phyloP scores from a whole-genome alignment of 1,139 yeast genomes.

The Lodderomyces elongisporus region DNA sequence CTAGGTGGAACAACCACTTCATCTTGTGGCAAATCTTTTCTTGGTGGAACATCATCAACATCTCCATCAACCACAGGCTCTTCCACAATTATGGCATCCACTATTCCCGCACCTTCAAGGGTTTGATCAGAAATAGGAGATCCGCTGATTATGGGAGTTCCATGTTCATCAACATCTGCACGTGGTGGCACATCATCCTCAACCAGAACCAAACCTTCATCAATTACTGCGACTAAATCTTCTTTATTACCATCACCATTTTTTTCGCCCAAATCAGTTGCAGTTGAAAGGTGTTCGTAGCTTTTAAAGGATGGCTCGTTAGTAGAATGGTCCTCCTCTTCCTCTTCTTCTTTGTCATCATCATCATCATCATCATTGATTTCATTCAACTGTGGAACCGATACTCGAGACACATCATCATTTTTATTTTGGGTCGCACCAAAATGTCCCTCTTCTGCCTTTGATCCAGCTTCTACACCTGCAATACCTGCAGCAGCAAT shows the following conservation, averaged over 20 bases:
- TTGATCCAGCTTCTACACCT: no score
- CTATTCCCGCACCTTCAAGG: no score
- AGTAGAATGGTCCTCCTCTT: not conserved
- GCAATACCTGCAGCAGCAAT: no score
- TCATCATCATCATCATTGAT: slow-evolving; percentile 6
- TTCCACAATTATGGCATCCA: not conserved
- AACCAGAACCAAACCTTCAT: not conserved
- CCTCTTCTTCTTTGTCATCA: not conserved
- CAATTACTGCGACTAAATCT: not conserved
- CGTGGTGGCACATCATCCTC: not conserved
- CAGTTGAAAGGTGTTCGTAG: slow-evolving; percentile 2
- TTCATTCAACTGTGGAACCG: slow-evolving; percentile 9
- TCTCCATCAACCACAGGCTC: no score
- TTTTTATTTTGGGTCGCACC: no score
- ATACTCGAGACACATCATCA: slow-evolving; percentile 1
- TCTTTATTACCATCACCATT: slow-evolving; percentile 2
- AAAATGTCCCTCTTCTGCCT: no score
- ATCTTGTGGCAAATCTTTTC: no score
- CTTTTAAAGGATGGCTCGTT: slow-evolving; percentile 4
- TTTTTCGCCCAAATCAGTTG: not conserved
- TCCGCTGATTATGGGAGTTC: no score
- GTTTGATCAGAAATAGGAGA: no score
- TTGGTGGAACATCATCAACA: not conserved
- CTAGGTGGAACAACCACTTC: not conserved
- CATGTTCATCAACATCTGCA: no score